These are phyloP conservation scores for Ogataea pini DNA, from an alignment of 805 yeast genomes.

Conservation along the genomic window DNA sequence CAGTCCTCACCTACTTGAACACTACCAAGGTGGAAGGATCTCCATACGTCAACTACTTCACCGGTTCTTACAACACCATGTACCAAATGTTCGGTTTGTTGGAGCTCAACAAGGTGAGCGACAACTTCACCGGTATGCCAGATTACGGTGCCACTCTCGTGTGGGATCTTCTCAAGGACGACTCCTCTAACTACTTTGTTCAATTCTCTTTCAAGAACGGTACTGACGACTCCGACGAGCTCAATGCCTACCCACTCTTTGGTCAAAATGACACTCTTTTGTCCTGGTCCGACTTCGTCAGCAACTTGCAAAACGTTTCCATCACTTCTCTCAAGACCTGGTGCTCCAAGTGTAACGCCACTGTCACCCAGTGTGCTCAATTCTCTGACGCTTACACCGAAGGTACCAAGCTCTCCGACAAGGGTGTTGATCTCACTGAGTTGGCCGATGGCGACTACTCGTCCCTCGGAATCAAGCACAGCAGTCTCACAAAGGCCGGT, in stretches of 20 bases:
- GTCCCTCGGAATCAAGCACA: constrained; percentile 21
- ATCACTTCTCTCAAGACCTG: constrained; percentile 35
- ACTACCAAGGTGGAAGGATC: constrained; percentile 36
- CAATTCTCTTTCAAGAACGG: constrained; percentile 50
- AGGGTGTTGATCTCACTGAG: constrained; percentile 35
- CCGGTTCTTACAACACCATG: constrained; percentile 49
- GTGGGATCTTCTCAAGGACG: constrained; percentile 42
- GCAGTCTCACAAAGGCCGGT: constrained; percentile 38
- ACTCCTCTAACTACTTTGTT: constrained; percentile 35
- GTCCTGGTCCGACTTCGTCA: constrained; percentile 39
- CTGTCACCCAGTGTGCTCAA: constrained; percentile 36
- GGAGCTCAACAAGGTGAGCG: constrained; percentile 36
- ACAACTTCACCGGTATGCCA: constrained; percentile 48
- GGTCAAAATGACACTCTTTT: constrained; percentile 34
- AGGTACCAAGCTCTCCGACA: constrained; percentile 31
- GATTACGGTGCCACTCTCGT: constrained; percentile 47
- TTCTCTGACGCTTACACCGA: constrained; percentile 34
- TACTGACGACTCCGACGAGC: constrained; percentile 37
- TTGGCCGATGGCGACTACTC: constrained; percentile 33
- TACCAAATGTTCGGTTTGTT: constrained; percentile 41
- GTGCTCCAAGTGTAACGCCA: constrained; percentile 42
- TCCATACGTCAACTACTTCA: constrained; percentile 43
- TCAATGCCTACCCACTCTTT: constrained; percentile 41
- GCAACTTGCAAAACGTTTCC: constrained; percentile 29
- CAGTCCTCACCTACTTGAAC: constrained; percentile 37